These are phyloP conservation scores for Ustilago bromivora DNA, from an alignment of 1,284 basidiomycete species.

Conservation along the genomic window DNA sequence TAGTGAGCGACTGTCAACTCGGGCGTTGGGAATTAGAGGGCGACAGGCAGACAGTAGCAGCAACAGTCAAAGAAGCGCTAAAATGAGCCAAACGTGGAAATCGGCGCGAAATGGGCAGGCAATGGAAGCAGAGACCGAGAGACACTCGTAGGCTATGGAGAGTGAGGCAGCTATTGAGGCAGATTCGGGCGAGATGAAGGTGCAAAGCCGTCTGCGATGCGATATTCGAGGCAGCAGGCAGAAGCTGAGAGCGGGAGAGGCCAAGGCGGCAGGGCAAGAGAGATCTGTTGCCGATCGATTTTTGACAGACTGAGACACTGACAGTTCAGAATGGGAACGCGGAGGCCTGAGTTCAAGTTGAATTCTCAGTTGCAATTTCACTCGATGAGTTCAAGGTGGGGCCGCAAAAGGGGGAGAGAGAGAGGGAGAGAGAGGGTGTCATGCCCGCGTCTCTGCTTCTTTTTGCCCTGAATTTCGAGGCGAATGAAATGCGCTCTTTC, in stretches of 20 bases:
- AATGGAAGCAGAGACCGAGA: not conserved
- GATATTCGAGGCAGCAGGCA: not conserved
- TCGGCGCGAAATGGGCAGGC: conserved; percentile 11
- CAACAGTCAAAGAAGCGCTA: not conserved
- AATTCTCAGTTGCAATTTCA: too few relatives aligned
- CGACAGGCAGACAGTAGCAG: not conserved
- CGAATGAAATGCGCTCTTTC: too few relatives aligned
- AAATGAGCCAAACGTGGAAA: not conserved
- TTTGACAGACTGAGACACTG: not conserved
- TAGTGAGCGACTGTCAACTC: not conserved
- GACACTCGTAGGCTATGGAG: not conserved
- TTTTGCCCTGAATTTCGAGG: too few relatives aligned
- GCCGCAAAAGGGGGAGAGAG: too few relatives aligned
- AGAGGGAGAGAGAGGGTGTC: too few relatives aligned
- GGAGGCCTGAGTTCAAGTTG: not conserved
- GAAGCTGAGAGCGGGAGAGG: not conserved
- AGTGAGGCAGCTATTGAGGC: not conserved
- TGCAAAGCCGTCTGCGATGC: not conserved
- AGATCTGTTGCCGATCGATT: not conserved
- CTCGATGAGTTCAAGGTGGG: too few relatives aligned
- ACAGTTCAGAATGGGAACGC: not conserved
- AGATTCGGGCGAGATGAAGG: conserved; percentile 36
- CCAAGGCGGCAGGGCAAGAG: not conserved
- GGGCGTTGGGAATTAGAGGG: not conserved
- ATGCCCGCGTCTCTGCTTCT: too few relatives aligned